Conservation (phyloP, 2,329 filamentous ascomycete genomes). For the Neonectria punicea region DNA sequence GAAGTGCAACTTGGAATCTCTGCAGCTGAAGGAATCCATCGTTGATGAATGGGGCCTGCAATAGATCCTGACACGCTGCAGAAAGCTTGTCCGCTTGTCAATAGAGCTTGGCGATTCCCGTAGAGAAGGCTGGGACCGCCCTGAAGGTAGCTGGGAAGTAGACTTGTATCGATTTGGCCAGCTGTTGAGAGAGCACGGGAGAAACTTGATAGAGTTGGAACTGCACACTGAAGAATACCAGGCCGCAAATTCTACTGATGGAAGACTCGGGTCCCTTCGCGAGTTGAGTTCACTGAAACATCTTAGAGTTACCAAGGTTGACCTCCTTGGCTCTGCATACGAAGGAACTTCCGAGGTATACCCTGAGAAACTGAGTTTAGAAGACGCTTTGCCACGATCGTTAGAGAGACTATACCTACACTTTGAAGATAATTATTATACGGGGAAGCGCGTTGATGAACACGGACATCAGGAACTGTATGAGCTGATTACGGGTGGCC, state of each 20-base stretch:
- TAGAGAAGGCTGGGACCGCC: not conserved
- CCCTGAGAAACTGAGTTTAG: not conserved
- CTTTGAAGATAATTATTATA: not conserved
- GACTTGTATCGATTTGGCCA: not conserved
- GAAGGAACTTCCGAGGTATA: not conserved
- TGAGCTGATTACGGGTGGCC: not conserved
- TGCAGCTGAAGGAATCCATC: conserved; percentile 6
- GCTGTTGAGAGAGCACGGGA: not conserved
- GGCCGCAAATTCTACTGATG: too few species aligned
- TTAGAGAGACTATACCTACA: conserved; percentile 17
- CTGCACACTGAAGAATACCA: not conserved
- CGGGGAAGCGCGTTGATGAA: not conserved
- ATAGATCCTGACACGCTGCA: conserved; percentile 15
- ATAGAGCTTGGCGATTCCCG: not conserved
- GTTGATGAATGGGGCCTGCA: not conserved
- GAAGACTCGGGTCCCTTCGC: conserved; percentile 15
- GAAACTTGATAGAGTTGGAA: not conserved
- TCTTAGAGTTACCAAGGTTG: not conserved
- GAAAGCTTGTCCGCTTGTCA: not conserved
- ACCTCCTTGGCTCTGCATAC: conserved; percentile 2
- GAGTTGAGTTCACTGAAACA: conserved; percentile 4
- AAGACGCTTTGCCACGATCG: conserved; percentile 6
- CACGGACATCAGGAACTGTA: not conserved
- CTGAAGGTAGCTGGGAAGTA: not conserved
- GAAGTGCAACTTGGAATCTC: not conserved